Evolutionary conservation across 176 grass and related monocot species (phyloP).

Genomic region (Hordeum marinum): DNA sequence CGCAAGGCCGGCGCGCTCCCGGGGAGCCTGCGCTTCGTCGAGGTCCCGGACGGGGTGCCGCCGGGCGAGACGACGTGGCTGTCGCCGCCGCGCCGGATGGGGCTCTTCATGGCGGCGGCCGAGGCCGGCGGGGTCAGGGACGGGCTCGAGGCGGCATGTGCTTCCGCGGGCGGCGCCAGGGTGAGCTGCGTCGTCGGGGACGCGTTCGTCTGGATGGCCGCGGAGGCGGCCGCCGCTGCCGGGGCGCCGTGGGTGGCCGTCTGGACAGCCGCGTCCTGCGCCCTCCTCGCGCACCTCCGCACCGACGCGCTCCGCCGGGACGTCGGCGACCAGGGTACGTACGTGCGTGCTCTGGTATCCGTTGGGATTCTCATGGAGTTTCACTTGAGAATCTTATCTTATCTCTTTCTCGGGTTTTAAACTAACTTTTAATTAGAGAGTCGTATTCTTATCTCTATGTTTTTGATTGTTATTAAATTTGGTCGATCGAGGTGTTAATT

Average conservation of each 20-base stretch:
- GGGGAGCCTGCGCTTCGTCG: conserved; percentile 39
- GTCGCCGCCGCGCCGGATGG: conserved; percentile 14
- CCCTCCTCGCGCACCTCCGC: conserved; percentile 41
- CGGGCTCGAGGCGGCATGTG: conserved; percentile 20
- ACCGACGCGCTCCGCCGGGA: conserved; percentile 43
- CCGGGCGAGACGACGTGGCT: fast-evolving
- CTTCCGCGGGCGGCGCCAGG: not conserved
- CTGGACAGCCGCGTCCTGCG: conserved; percentile 35
- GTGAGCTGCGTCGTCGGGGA: conserved; percentile 56
- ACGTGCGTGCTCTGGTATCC: not conserved
- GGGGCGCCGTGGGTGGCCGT: conserved; percentile 43
- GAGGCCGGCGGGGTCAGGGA: conserved; percentile 21
- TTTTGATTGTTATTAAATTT: not conserved
- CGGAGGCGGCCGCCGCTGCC: conserved; percentile 16
- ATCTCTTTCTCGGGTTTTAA: not conserved
- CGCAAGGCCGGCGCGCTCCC: not conserved
- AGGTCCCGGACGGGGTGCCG: conserved; percentile 14
- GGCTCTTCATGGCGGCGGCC: conserved; percentile 41
- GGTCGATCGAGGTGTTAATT: not conserved
- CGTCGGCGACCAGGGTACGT: conserved; percentile 37
- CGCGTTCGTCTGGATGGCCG: conserved; percentile 62
- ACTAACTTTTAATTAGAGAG: not conserved
- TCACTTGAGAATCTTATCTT: not conserved
- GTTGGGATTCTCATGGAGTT: not conserved
- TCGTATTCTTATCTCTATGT: not conserved